Conservation (phyloP, 2,329 filamentous ascomycete species). For the Talaromyces marneffei region DNA sequence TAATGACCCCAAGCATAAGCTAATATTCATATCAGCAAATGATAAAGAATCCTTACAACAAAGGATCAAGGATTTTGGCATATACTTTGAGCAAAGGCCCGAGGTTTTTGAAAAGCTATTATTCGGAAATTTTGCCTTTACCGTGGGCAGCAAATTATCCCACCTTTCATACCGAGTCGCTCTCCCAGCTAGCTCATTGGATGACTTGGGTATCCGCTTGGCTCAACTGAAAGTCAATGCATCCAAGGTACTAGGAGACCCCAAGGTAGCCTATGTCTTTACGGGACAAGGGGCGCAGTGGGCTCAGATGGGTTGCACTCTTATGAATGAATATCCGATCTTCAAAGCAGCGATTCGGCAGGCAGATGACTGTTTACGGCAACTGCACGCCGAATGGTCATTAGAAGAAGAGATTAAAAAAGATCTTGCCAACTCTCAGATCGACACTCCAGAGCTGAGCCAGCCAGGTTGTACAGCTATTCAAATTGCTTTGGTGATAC, state of each 20-base stretch:
- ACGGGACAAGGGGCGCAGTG: slow-evolving; percentile 21
- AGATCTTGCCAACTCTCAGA: slow-evolving; percentile 14
- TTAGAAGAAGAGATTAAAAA: slow-evolving; percentile 7
- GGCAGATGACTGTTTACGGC: slow-evolving; percentile 21
- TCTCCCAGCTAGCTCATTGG: slow-evolving; percentile 11
- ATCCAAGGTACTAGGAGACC: slow-evolving; percentile 17
- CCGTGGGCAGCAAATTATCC: slow-evolving; percentile 22
- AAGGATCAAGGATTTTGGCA: slow-evolving; percentile 20
- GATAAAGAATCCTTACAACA: slow-evolving; percentile 23
- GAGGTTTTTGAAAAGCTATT: slow-evolving; percentile 24
- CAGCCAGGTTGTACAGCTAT: slow-evolving; percentile 22
- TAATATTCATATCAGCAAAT: slow-evolving; percentile 21
- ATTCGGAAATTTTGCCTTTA: slow-evolving; percentile 19
- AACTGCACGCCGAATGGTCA: slow-evolving; percentile 22
- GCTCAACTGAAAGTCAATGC: slow-evolving; percentile 21
- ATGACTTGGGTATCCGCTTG: slow-evolving; percentile 18
- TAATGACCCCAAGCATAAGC: slow-evolving; percentile 16
- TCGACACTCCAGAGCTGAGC: slow-evolving; percentile 20
- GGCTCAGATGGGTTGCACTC: slow-evolving; percentile 11
- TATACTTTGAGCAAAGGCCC: slow-evolving; percentile 31
- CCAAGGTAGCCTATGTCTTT: slow-evolving; percentile 14
- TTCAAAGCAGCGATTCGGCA: slow-evolving; percentile 1
- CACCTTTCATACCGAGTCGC: slow-evolving; percentile 24
- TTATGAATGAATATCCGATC: slow-evolving; percentile 5
- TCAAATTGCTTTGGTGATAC: slow-evolving; percentile 18